Conservation (phyloP, 495 filamentous ascomycete species). For the Daldinia grandis region DNA sequence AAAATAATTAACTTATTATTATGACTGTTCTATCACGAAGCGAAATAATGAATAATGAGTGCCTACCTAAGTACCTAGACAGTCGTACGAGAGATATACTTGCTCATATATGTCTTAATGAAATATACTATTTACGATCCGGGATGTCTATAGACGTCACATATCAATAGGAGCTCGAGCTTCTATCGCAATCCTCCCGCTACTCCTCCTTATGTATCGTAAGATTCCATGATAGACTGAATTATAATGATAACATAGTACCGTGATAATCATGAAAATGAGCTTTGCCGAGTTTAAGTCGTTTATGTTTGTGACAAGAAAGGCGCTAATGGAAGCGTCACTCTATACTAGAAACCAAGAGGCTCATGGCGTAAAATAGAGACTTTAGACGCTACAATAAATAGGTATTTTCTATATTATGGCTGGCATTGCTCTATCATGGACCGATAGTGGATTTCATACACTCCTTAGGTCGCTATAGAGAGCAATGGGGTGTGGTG, state of each 20-base stretch:
- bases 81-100: no score
- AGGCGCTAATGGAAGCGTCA: neutral
- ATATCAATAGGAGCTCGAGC: neutral
- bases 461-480: neutral
- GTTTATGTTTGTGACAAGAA: neutral
- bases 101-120: no score
- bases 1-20: no score
- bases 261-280: neutral
- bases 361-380: neutral
- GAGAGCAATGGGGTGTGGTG: neutral
- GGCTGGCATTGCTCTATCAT: no score
- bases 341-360: neutral
- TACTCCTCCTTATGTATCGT: neutral
- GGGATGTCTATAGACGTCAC: neutral
- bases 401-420: no score
- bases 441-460: neutral
- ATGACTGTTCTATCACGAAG: no score
- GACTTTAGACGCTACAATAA: no score
- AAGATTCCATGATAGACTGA: neutral
- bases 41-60: no score
- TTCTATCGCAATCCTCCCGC: neutral
- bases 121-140: no score
- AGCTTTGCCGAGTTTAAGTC: neutral
- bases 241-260: neutral
- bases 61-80: no score